Evolutionary conservation across 2,329 filamentous ascomycete species (phyloP).

Genomic region (Purpureocillium takamizusanense): DNA sequence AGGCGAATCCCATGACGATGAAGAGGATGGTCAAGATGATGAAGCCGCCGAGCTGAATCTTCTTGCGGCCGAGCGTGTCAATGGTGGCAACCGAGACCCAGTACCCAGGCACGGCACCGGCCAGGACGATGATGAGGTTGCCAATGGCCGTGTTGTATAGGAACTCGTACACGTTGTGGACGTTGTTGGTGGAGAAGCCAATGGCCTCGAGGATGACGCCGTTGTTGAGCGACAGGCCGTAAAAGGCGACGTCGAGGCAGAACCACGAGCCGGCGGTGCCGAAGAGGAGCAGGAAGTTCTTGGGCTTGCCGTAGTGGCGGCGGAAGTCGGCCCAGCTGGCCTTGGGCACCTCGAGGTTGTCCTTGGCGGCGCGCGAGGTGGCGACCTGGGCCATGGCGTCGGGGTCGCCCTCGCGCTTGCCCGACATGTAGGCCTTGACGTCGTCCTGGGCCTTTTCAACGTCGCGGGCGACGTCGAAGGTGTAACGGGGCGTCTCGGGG

Average conservation of each 20-base stretch:
- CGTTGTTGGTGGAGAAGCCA: conserved; percentile 49
- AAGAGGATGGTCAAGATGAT: conserved; percentile 51
- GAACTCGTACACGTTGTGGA: conserved; percentile 53
- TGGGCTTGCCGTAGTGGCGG: conserved; percentile 60
- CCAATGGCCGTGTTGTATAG: conserved; percentile 69
- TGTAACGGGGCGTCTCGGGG: conserved; percentile 81
- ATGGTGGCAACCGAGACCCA: conserved; percentile 70
- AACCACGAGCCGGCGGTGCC: conserved; percentile 85
- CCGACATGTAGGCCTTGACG: conserved; percentile 63
- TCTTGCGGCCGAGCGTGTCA: conserved; percentile 67
- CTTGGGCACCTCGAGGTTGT: conserved; percentile 54
- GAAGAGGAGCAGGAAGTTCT: conserved; percentile 62
- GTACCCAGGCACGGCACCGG: conserved; percentile 73
- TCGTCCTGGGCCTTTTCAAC: conserved; percentile 66
- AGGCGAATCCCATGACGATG: conserved; percentile 54
- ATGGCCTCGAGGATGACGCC: conserved; percentile 62
- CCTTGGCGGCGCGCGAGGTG: conserved; percentile 42
- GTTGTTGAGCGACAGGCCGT: conserved; percentile 68
- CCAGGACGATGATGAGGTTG: conserved; percentile 70
- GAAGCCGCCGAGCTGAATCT: conserved; percentile 62
- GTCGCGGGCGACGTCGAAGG: conserved; percentile 71
- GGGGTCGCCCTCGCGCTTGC: conserved; percentile 50
- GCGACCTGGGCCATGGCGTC: conserved; percentile 59
- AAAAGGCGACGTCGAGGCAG: conserved; percentile 55
- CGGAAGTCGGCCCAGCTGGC: conserved; percentile 65